Evolutionary conservation across 2,329 filamentous ascomycete species (phyloP).

Genomic region (Microascus cirrosus): DNA sequence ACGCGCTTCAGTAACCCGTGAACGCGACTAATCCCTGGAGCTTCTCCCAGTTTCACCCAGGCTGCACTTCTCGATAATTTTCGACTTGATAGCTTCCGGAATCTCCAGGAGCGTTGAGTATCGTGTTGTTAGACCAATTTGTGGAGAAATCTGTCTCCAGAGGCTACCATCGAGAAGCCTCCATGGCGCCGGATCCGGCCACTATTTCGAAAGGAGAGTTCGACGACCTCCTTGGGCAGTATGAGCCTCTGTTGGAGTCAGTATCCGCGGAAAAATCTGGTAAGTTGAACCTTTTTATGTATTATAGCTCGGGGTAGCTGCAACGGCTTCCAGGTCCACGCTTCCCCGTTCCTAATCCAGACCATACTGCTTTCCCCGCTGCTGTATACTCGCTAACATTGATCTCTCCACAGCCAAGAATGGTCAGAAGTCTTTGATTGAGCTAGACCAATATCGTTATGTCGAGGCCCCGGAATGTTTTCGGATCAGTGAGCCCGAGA

Average conservation of each 20-base stretch:
- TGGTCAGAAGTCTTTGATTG: slow-evolving; percentile 37
- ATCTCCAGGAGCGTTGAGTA: no score
- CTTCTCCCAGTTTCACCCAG: not conserved
- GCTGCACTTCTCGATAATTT: no score
- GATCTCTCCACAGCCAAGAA: slow-evolving; percentile 25
- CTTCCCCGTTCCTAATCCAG: not conserved
- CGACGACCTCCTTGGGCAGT: slow-evolving; percentile 20
- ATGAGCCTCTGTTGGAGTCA: slow-evolving; percentile 25
- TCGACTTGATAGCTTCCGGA: no score
- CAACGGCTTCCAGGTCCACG: no score
- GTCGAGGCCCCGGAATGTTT: slow-evolving; percentile 37
- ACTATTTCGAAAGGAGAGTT: slow-evolving; percentile 22
- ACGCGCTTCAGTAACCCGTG: not conserved
- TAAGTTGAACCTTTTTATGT: slow-evolving; percentile 16
- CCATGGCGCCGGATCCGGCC: slow-evolving; percentile 1
- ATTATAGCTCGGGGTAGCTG: not conserved
- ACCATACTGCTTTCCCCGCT: not conserved
- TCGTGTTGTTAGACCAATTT: no score
- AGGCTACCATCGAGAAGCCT: not conserved
- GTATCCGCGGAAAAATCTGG: slow-evolving; percentile 33
- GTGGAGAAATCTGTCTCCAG: no score
- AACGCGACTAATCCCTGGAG: not conserved
- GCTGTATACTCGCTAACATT: not conserved
- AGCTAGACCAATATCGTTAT: slow-evolving; percentile 53
- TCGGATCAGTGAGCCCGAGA: slow-evolving; percentile 16